Conservation (phyloP, 164 flowering plant genomes). For the Nelumbo lutea region DNA sequence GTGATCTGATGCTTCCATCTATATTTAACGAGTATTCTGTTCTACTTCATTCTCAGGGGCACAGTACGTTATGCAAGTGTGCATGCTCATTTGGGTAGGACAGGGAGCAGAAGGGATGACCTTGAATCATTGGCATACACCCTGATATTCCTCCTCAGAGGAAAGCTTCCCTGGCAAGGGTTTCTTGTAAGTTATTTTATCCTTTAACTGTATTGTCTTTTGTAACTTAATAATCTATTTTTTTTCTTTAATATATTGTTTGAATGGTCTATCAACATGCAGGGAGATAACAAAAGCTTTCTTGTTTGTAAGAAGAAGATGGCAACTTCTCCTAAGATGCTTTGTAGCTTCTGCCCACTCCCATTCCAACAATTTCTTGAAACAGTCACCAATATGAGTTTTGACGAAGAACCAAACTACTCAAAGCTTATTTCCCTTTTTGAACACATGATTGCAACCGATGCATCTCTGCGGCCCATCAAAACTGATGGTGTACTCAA, state of each 20-base stretch:
- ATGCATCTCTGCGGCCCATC: slow-evolving; percentile 34
- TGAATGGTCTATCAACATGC: slow-evolving; percentile 15
- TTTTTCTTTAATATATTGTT: not conserved
- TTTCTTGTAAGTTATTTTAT: slow-evolving; percentile 25
- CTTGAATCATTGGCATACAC: slow-evolving; percentile 64
- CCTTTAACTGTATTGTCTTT: not conserved
- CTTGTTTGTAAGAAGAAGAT: slow-evolving; percentile 46
- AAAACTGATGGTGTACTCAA: slow-evolving; percentile 43
- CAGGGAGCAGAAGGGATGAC: slow-evolving; percentile 65
- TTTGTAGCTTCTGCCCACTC: slow-evolving; percentile 42
- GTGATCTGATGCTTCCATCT: not conserved
- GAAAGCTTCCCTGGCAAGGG: slow-evolving; percentile 65
- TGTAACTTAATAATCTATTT: not conserved
- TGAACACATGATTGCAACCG: slow-evolving; percentile 29
- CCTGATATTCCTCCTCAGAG: slow-evolving; percentile 49
- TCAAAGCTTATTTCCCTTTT: slow-evolving; percentile 46
- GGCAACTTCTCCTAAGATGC: slow-evolving; percentile 47
- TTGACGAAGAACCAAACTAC: slow-evolving; percentile 27
- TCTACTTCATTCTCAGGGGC: slow-evolving; percentile 35
- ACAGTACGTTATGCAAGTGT: slow-evolving; percentile 69
- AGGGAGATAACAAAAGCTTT: slow-evolving; percentile 65
- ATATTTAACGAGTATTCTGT: not conserved
- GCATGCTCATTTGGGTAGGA: slow-evolving; percentile 65
- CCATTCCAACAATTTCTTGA: slow-evolving; percentile 54
- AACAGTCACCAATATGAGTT: slow-evolving; percentile 45